Percentiles rank a stretch among this genome's conserved stretches.
Conservation (phyloP, 139 green algal species). For the Zygnema cylindricum region DNA sequence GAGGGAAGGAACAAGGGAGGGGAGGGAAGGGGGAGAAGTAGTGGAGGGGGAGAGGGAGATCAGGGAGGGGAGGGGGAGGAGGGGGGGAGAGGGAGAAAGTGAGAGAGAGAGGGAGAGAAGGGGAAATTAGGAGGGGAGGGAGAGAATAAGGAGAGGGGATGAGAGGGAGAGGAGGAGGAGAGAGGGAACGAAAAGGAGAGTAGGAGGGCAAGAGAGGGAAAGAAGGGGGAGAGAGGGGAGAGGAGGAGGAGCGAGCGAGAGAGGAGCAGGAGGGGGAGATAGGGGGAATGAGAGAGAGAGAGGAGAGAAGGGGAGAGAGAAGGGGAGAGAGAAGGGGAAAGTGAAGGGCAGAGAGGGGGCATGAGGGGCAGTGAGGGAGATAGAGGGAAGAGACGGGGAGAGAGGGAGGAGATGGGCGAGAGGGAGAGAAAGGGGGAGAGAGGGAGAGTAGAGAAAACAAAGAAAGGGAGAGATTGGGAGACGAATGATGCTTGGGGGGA, state of each 20-base stretch:
- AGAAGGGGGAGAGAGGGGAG: conserved; percentile 27
- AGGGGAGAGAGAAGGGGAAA: background rate
- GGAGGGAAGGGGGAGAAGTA: too few relatives aligned
- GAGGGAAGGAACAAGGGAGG: too few relatives aligned
- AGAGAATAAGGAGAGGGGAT: too few relatives aligned
- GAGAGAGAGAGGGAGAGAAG: too few relatives aligned
- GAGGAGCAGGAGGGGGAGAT: background rate
- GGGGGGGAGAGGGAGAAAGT: too few relatives aligned
- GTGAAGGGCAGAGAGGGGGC: background rate
- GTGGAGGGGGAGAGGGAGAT: too few relatives aligned
- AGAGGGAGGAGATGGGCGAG: background rate
- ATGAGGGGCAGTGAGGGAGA: background rate
- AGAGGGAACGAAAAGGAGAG: too few relatives aligned
- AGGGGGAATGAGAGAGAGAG: background rate
- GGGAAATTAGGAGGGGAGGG: too few relatives aligned
- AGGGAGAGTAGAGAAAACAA: background rate
- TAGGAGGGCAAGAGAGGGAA: too few relatives aligned
- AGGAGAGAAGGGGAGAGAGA: background rate
- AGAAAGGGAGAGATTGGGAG: background rate
- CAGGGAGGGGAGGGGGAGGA: too few relatives aligned
- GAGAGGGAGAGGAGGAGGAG: too few relatives aligned
- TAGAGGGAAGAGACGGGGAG: background rate
- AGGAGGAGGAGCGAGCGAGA: background rate
- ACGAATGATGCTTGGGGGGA: too few relatives aligned
- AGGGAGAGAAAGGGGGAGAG: background rate